A percentile compares a stretch with the other conserved stretches of the same genome.
Conservation (phyloP, 495 filamentous ascomycete genomes). For the Podospora didyma region DNA sequence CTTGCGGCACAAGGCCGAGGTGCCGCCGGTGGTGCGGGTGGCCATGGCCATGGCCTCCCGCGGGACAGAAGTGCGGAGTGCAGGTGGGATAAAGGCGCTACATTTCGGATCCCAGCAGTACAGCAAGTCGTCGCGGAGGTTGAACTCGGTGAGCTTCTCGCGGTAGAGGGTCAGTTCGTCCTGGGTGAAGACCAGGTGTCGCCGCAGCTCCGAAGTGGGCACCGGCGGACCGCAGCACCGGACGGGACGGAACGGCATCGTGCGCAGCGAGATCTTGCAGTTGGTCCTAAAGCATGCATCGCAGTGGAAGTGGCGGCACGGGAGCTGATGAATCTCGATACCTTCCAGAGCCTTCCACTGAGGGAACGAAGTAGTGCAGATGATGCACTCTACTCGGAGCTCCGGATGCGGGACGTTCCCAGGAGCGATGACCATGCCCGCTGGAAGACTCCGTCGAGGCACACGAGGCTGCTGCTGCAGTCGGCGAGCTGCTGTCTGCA, state of each 20-base stretch:
- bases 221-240: constrained; percentile 14
- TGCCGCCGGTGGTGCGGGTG: neutral
- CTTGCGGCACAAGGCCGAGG: constrained; percentile 9
- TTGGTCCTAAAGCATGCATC: constrained; percentile 2
- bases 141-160: constrained; percentile 10
- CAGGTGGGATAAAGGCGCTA: constrained; percentile 16
- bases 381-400: neutral
- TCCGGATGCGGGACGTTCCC: too few relatives aligned
- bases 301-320: constrained; percentile 15
- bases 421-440: too few relatives aligned
- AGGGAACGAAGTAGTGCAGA: constrained; percentile 9
- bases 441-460: too few relatives aligned
- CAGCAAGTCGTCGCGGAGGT: constrained; percentile 3
- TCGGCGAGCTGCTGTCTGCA: too few relatives aligned
- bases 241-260: constrained; percentile 13
- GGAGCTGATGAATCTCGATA: neutral
- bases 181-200: neutral
- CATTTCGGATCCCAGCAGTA: constrained; percentile 18
- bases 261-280: constrained; percentile 1
- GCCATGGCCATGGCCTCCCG: too few relatives aligned
- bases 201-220: constrained; percentile 13
- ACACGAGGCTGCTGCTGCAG: too few relatives aligned
- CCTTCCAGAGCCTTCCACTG: neutral
- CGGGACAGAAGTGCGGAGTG: constrained; percentile 3
- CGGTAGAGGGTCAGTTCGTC: constrained; percentile 11